Percentiles rank a stretch among this genome's conserved stretches.
Conservation (phyloP, 176 grass and related monocot genomes). For the Oryza meridionalis region DNA sequence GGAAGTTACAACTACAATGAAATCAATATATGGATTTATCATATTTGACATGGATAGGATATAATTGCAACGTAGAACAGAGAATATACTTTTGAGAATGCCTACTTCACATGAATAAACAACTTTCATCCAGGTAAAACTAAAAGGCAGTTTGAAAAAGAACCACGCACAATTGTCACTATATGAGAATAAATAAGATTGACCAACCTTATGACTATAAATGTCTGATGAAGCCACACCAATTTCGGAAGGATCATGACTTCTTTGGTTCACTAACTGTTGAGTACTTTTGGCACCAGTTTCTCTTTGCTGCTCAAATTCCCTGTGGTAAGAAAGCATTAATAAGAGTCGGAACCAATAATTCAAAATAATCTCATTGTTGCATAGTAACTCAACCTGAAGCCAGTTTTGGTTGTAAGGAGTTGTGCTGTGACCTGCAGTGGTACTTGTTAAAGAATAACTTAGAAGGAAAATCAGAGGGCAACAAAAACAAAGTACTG, state of each 20-base stretch:
- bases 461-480: slow-evolving; percentile 38
- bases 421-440: slow-evolving; percentile 94
- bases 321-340: slow-evolving; percentile 57
- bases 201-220: slow-evolving; percentile 74
- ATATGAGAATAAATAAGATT: slow-evolving; percentile 23
- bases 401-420: slow-evolving; percentile 94
- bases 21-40: background rate
- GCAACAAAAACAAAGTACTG: slow-evolving; percentile 33
- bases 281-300: slow-evolving; percentile 65
- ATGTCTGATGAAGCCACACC: slow-evolving; percentile 58
- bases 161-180: background rate
- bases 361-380: slow-evolving; percentile 19
- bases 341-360: slow-evolving; percentile 39
- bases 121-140: slow-evolving; percentile 17
- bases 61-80: slow-evolving; percentile 5
- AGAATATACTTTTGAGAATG: background rate
- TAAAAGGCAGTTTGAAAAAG: background rate
- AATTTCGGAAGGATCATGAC: slow-evolving; percentile 61
- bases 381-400: slow-evolving; percentile 60
- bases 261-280: slow-evolving; percentile 72
- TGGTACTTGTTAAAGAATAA: slow-evolving; percentile 40
- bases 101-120: background rate
- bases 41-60: slow-evolving; percentile 13
- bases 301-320: slow-evolving; percentile 99
- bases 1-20: slow-evolving; percentile 6